Evolutionary conservation across 1,284 basidiomycete species (phyloP), one percentile per base, ranked within the genome.

Genomic region (Austropuccinia psidii): DNA sequence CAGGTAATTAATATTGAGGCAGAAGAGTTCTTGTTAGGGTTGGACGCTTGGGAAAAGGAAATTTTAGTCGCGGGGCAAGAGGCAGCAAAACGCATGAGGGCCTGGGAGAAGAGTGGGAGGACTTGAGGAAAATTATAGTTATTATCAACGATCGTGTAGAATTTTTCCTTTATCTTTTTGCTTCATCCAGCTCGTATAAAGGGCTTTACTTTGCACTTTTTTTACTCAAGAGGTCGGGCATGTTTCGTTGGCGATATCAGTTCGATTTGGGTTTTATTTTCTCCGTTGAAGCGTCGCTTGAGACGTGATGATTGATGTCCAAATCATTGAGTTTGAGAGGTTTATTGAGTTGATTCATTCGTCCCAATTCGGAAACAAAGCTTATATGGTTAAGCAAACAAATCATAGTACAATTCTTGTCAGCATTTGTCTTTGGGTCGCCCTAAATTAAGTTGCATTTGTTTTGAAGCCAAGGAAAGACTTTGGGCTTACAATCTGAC

Each of bases 401-500:
- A n/a, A n/a, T 29, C 4, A 31, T 15, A 64, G 1, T 21, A 27
- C n/a, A n/a, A n/a, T n/a, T n/a, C n/a, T n/a, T n/a, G n/a, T n/a
- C n/a, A n/a, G n/a, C n/a, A n/a, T n/a, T n/a, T n/a, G n/a, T n/a
- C n/a, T n/a, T n/a, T n/a, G n/a, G n/a, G n/a, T n/a, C n/a, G n/a
- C n/a, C n/a, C n/a, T n/a, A n/a, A n/a, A n/a, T n/a, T n/a, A n/a
- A n/a, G n/a, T n/a, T n/a, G n/a, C n/a, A n/a, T n/a, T n/a, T n/a
- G n/a, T n/a, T n/a, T n/a, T n/a, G n/a, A n/a, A n/a, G n/a, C n/a
- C n/a, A n/a, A n/a, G 8, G 7, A 55, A 13, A 29, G 17, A 24
- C n/a, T 24, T 1, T 39, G 21, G 17, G 75, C 80, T 52, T 61
- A 82, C 82, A 81, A 82, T 52, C 80, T 79, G 41, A 82, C 78